Conservation (phyloP, 2,329 filamentous ascomycete genomes). For the Alternaria longipes region DNA sequence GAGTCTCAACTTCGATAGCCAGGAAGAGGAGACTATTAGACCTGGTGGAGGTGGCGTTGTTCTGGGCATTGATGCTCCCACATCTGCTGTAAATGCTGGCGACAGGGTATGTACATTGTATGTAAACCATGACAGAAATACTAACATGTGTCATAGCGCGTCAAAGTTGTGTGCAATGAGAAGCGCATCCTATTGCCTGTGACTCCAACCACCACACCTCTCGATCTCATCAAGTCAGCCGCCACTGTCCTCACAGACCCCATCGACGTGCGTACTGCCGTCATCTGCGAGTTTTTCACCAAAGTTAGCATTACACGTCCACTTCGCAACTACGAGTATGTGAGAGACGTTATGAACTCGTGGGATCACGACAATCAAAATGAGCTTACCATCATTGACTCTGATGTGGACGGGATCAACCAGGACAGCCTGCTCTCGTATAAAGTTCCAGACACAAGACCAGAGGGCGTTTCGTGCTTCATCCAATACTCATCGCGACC, state of each 20-base stretch:
- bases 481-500: slow-evolving; percentile 83
- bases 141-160: slow-evolving; percentile 60
- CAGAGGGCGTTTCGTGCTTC: slow-evolving; percentile 72
- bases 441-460: slow-evolving; percentile 70
- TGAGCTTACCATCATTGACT: slow-evolving; percentile 71
- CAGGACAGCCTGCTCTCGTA: slow-evolving; percentile 70
- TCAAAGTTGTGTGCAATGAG: slow-evolving; percentile 76
- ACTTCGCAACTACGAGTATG: slow-evolving; percentile 83
- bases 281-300: slow-evolving; percentile 80
- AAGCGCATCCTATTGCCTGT: slow-evolving; percentile 76
- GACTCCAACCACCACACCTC: slow-evolving; percentile 75
- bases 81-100: slow-evolving; percentile 81
- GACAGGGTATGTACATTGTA: slow-evolving; percentile 69
- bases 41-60: slow-evolving; percentile 59
- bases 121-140: neutral
- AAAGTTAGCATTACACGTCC: slow-evolving; percentile 82
- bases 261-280: slow-evolving; percentile 71
- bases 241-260: slow-evolving; percentile 69
- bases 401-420: slow-evolving; percentile 62
- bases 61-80: slow-evolving; percentile 75
- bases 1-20: slow-evolving; percentile 30
- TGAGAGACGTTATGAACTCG: slow-evolving; percentile 89
- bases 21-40: slow-evolving; percentile 48
- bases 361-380: slow-evolving; percentile 88
- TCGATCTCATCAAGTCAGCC: slow-evolving; percentile 76